phyloP scores from a whole-genome alignment of 352 stramenopile species.

The Thalassiosira livingstoniorum region DNA sequence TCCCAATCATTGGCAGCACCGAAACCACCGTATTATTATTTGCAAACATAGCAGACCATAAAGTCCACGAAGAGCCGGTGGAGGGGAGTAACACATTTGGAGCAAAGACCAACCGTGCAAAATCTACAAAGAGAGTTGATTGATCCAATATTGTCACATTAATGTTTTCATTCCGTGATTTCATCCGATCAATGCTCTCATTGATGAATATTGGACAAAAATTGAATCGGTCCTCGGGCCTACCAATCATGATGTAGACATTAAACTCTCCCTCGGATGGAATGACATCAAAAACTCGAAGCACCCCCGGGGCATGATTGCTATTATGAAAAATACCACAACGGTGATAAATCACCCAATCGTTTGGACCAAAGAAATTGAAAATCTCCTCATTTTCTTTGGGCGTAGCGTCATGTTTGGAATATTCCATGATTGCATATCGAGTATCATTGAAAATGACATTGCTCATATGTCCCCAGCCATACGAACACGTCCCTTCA shows the following conservation, averaged over 20 bases:
- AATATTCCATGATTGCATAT: constrained; percentile 1
- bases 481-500: background rate
- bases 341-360: constrained; percentile 1
- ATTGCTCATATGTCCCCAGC: background rate
- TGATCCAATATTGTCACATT: background rate
- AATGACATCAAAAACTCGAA: background rate
- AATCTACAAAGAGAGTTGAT: background rate
- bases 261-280: background rate
- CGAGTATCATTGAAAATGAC: background rate
- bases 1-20: background rate
- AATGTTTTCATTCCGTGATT: background rate
- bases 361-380: background rate
- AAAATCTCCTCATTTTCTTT: background rate
- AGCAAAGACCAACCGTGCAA: constrained; percentile 10
- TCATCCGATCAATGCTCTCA: constrained; percentile 1
- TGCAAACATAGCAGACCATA: constrained; percentile 2
- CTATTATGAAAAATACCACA: background rate
- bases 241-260: background rate
- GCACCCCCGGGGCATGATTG: background rate
- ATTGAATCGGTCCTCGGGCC: background rate
- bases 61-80: background rate
- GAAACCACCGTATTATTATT: constrained; percentile 6
- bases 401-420: background rate
- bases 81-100: constrained; percentile 1
- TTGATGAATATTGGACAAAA: background rate